Percentiles rank a stretch among this genome's conserved stretches.
These are phyloP conservation scores for Penicillium canariense DNA, from an alignment of 495 filamentous ascomycete genomes.

Conservation along the genomic window DNA sequence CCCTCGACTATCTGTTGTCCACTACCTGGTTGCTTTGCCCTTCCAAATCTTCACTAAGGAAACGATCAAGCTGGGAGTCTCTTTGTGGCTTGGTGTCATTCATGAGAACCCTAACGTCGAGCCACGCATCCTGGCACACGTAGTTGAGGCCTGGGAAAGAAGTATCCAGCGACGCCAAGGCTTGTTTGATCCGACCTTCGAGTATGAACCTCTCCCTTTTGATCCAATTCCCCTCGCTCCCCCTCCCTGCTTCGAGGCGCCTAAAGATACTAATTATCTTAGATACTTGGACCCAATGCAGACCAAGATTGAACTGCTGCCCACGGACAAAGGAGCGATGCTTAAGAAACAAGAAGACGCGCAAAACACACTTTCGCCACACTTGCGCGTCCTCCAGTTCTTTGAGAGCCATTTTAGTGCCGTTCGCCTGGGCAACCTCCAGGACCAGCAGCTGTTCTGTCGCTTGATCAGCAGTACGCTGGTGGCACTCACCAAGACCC, in stretches of 20 bases:
- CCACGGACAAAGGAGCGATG: constrained; percentile 77
- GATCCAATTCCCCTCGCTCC: too few relatives aligned
- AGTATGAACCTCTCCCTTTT: constrained; percentile 33
- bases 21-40: constrained; percentile 85
- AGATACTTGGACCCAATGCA: constrained; percentile 88
- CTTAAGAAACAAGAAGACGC: constrained; percentile 70
- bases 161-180: constrained; percentile 73
- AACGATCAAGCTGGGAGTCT: constrained; percentile 91
- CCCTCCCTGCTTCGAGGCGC: not conserved
- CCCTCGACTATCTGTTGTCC: constrained; percentile 72
- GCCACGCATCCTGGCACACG: constrained; percentile 74
- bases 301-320: constrained; percentile 86
- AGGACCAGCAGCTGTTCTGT: constrained; percentile 76
- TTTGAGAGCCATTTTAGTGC: constrained; percentile 93
- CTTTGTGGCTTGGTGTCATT: constrained; percentile 93
- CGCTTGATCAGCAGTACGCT: constrained; percentile 75
- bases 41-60: constrained; percentile 92
- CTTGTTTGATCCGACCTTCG: constrained; percentile 72
- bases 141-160: constrained; percentile 82
- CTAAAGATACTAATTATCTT: constrained; percentile 8
- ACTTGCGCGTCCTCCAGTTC: constrained; percentile 82
- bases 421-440: constrained; percentile 71
- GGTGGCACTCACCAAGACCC: constrained; percentile 63
- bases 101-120: constrained; percentile 92
- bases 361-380: constrained; percentile 78